Evolutionary conservation across 306 rosid species (phyloP).

Genomic region (Castanea crenata): DNA sequence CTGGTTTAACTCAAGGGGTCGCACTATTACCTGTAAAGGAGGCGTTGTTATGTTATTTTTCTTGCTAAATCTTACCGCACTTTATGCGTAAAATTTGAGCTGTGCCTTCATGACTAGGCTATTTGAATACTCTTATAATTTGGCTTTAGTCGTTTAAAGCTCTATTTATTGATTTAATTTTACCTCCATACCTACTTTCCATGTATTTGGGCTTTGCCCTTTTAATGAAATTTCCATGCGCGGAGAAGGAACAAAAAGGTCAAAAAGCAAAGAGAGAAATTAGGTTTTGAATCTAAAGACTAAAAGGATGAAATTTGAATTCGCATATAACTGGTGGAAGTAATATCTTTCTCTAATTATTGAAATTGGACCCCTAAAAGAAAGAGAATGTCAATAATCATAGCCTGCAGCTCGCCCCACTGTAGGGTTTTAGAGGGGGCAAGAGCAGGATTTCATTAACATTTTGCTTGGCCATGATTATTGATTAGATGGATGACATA

Average conservation of each 20-base stretch:
- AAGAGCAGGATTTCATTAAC: background rate
- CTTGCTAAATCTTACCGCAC: no score
- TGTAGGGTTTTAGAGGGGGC: background rate
- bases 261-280: background rate
- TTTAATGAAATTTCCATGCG: background rate
- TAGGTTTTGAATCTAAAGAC: background rate
- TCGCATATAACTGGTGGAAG: background rate
- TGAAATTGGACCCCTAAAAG: background rate
- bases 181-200: background rate
- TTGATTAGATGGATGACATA: background rate
- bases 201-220: no score
- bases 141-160: background rate
- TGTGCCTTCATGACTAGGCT: no score
- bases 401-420: background rate
- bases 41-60: background rate
- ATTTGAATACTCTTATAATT: background rate
- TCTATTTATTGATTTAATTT: background rate
- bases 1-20: background rate
- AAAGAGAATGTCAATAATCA: background rate
- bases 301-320: background rate
- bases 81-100: no score
- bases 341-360: background rate
- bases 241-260: background rate
- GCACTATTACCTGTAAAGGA: background rate
- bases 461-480: conserved; percentile 1